These are phyloP conservation scores for Stellera chamaejasme DNA, from an alignment of 345 rosid species.

Conservation along the genomic window DNA sequence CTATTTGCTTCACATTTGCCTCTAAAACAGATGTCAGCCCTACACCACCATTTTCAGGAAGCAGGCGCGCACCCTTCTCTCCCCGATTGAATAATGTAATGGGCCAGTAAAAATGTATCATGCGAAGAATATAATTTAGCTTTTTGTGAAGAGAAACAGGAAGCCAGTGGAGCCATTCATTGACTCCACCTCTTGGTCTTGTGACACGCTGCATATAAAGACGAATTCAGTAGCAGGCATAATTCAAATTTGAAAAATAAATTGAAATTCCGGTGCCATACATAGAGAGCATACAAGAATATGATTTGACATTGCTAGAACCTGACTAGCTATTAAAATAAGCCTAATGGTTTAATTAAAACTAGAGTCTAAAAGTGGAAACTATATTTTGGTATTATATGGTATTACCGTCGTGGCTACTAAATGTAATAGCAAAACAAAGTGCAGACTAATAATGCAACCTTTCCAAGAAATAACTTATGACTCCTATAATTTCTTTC, in stretches of 20 bases:
- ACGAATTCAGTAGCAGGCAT: not conserved
- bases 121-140: slow-evolving; percentile 45
- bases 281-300: not conserved
- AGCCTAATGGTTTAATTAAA: too few relatives aligned
- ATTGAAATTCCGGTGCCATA: not conserved
- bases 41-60: slow-evolving; percentile 46
- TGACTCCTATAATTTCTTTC: too few relatives aligned
- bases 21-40: slow-evolving; percentile 73
- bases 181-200: slow-evolving; percentile 87
- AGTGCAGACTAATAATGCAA: too few relatives aligned
- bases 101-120: slow-evolving; percentile 42
- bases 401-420: too few relatives aligned
- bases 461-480: too few relatives aligned
- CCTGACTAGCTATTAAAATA: too few relatives aligned
- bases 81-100: slow-evolving; percentile 28
- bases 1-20: slow-evolving; percentile 77
- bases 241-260: not conserved
- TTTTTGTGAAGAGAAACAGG: slow-evolving; percentile 80
- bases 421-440: too few relatives aligned
- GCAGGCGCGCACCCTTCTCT: slow-evolving; percentile 23
- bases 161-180: slow-evolving; percentile 93
- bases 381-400: too few relatives aligned
- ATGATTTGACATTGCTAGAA: not conserved
- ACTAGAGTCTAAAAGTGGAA: too few relatives aligned
- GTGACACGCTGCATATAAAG: slow-evolving; percentile 61